Evolutionary conservation across 2,329 filamentous ascomycete genomes (phyloP), one percentile per base, ranked within the genome.

Genomic region (Arthroderma sp.): DNA sequence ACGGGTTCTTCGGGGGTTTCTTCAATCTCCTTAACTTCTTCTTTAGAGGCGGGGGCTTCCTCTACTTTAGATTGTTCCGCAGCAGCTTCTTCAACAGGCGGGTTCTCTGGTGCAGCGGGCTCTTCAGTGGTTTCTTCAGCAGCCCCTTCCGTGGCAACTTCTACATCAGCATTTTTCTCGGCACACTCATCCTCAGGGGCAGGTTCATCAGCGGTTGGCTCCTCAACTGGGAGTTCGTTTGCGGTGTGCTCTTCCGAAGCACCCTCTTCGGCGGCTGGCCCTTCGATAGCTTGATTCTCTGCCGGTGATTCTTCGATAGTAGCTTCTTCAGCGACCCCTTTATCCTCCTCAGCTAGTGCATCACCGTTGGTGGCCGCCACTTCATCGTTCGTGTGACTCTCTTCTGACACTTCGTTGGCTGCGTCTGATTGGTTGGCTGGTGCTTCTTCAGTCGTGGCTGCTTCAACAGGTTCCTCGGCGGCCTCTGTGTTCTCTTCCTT

Each of bases 231-330:
- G 5, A 47, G 11, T 27, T 52, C 47, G 42, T 55, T 46, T n/a
- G 34, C 15, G 1, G 41, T 7, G 11, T 41, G 9, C 8, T 50
- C 50, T 42, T 52, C 49, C 6, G 40, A 39, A 32, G 52, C 45
- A 15, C 46, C 38, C 33, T 53, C 45, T 46, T 54, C 53, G 34
- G 43, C 40, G 10, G 49, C 22, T 7, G 46, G 34, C 36, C 47
- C 49, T 10, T 53, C 51, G 5, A 51, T 47, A 22, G 42, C 45
- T 8, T 48, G 36, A 10, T 52, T 46, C 44, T 55, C 49, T 8
- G 29, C 36, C 31, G 36, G 45, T 36, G 50, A 36, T 38, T 52
- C 55, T 34, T 49, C 44, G 8, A 43, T 40, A 9, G 46, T 46
- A 37, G 51, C 32, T 7, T 52, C 50, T 40, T 55, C 50, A 11